A percentile compares a stretch with the other conserved stretches of the same genome.
Conservation (phyloP, 2,329 filamentous ascomycete genomes). For the Fusarium coffeatum region DNA sequence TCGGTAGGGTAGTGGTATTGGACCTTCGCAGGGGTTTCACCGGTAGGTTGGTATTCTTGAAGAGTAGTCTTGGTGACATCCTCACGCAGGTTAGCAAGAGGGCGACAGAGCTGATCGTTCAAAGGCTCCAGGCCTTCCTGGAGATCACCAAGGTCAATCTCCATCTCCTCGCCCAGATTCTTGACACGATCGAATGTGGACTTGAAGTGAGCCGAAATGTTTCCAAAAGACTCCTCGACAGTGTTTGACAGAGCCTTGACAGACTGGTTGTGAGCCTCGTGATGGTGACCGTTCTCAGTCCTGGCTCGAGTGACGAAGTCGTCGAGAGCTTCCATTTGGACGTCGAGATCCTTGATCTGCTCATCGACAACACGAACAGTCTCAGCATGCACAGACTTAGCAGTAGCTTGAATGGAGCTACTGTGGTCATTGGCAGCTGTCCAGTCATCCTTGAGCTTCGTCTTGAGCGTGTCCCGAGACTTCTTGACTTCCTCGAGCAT, state of each 20-base stretch:
- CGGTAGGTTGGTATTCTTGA: conserved; percentile 85
- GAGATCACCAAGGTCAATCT: conserved; percentile 68
- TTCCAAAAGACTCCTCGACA: conserved; percentile 78
- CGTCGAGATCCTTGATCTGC: conserved; percentile 86
- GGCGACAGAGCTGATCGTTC: conserved; percentile 69
- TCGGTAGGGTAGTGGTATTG: conserved; percentile 83
- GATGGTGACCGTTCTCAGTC: conserved; percentile 81
- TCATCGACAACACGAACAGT: conserved; percentile 90
- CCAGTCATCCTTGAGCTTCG: conserved; percentile 88
- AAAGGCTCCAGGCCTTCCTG: conserved; percentile 72
- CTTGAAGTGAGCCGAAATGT: conserved; percentile 76
- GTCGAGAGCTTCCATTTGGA: conserved; percentile 90
- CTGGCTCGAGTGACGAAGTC: conserved; percentile 88
- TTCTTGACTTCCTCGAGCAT: conserved; percentile 77
- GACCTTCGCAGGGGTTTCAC: conserved; percentile 83
- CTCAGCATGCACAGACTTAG: conserved; percentile 88
- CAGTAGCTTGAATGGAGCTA: conserved; percentile 83
- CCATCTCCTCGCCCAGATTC: conserved; percentile 75
- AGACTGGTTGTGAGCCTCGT: conserved; percentile 74
- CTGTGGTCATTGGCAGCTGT: conserved; percentile 82
- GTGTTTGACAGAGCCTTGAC: conserved; percentile 73
- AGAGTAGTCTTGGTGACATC: conserved; percentile 74
- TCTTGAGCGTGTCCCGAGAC: conserved; percentile 82
- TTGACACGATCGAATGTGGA: conserved; percentile 75
- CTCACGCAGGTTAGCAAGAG: conserved; percentile 76